Evolutionary conservation across 2,329 filamentous ascomycete genomes (phyloP).

Genomic region (Xylariaceae sp.): DNA sequence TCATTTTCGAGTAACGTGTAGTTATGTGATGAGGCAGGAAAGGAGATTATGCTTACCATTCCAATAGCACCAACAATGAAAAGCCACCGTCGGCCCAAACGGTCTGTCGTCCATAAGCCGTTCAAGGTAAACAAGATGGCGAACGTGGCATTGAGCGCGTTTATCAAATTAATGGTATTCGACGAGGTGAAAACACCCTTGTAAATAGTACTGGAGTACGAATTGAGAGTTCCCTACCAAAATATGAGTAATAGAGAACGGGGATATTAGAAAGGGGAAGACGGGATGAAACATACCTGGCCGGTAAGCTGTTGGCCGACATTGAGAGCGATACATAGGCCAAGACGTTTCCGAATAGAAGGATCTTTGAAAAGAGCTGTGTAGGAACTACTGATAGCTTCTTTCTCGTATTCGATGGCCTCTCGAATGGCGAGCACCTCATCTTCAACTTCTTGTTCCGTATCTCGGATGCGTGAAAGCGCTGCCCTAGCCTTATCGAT

Average conservation of each 20-base stretch:
- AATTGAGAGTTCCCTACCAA: constrained; percentile 68
- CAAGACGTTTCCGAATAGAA: constrained; percentile 63
- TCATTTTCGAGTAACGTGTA: too few relatives aligned
- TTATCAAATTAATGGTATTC: constrained; percentile 65
- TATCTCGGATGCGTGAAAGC: constrained; percentile 58
- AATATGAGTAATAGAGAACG: too few relatives aligned
- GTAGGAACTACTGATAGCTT: constrained; percentile 61
- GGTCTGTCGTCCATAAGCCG: constrained; percentile 68
- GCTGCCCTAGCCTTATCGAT: constrained; percentile 57
- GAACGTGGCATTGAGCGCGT: constrained; percentile 69
- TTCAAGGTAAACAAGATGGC: constrained; percentile 71
- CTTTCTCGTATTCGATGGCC: constrained; percentile 68
- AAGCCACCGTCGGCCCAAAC: constrained; percentile 66
- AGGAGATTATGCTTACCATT: too few relatives aligned
- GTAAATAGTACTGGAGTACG: constrained; percentile 71
- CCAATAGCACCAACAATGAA: constrained; percentile 65
- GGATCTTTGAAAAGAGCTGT: constrained; percentile 65
- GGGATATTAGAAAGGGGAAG: too few relatives aligned
- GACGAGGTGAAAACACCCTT: constrained; percentile 61
- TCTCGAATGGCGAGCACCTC: constrained; percentile 63
- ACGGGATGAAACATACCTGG: too few relatives aligned
- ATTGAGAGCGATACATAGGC: constrained; percentile 63
- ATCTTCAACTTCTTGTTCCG: constrained; percentile 62
- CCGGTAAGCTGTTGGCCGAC: constrained; percentile 69
- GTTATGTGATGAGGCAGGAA: too few relatives aligned